These are phyloP conservation scores for Pinus taeda DNA, from an alignment of 75 land plant genomes.

Conservation along the genomic window DNA sequence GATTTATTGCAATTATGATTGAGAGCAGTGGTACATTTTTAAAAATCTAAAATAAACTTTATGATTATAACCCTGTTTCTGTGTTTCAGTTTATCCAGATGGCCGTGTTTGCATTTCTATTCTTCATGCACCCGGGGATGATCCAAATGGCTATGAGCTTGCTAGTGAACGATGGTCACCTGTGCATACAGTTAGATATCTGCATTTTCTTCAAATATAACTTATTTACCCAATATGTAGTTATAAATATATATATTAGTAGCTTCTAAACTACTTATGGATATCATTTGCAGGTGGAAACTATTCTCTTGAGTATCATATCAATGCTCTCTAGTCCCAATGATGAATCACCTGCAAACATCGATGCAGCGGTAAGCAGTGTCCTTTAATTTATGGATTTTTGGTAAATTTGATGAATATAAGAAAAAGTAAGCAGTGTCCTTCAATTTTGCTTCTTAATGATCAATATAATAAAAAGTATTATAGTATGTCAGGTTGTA, in stretches of 20 bases:
- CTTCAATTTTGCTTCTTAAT: too few relatives aligned
- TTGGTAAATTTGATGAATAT: background rate
- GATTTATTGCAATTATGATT: too few relatives aligned
- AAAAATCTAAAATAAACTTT: background rate
- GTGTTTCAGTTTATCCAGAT: conserved; percentile 76
- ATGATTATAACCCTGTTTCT: background rate
- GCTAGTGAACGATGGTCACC: conserved; percentile 97
- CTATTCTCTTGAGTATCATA: conserved; percentile 84
- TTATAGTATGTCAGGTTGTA: too few relatives aligned
- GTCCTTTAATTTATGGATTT: background rate
- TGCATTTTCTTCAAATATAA: background rate
- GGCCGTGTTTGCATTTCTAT: conserved; percentile 94
- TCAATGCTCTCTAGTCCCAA: conserved; percentile 93
- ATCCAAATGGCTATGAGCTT: conserved; percentile 94
- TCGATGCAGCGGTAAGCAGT: conserved; percentile 82
- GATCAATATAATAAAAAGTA: too few relatives aligned
- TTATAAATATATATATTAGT: background rate
- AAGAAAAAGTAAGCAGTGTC: too few relatives aligned
- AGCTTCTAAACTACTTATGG: background rate
- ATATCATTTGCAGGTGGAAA: conserved; percentile 56
- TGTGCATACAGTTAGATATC: conserved; percentile 63
- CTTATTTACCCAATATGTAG: background rate
- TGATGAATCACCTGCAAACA: conserved; percentile 93
- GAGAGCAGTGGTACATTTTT: background rate
- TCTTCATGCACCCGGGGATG: conserved; percentile 95